Evolutionary conservation across 1,139 yeast genomes (phyloP).

Genomic region (Geotrichum reessii): DNA sequence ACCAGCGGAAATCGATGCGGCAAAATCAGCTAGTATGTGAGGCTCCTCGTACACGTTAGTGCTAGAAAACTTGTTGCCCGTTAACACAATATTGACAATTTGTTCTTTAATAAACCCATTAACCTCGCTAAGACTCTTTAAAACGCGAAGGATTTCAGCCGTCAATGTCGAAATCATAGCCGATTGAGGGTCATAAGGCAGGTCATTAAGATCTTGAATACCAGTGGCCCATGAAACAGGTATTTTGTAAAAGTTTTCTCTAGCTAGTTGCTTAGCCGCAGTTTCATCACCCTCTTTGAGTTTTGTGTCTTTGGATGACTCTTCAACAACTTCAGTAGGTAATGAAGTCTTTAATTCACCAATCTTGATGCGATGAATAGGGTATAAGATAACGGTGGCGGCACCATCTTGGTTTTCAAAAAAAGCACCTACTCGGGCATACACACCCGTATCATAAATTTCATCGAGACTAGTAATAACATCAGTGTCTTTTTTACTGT

Average conservation of each 20-base stretch:
- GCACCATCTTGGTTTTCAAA: conserved; percentile 42
- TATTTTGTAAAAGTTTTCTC: conserved; percentile 43
- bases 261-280: conserved; percentile 8
- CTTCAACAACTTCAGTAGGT: conserved; percentile 11
- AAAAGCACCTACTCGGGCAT: conserved; percentile 57
- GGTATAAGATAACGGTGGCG: conserved; percentile 50
- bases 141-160: conserved; percentile 57
- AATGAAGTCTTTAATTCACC: conserved; percentile 47
- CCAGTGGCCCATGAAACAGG: conserved; percentile 44
- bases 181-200: conserved; percentile 66
- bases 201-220: conserved; percentile 58
- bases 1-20: conserved; percentile 71
- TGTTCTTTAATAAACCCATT: conserved; percentile 61
- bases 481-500: conserved; percentile 67
- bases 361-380: conserved; percentile 71
- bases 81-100: conserved; percentile 46
- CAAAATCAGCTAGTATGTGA: conserved; percentile 67
- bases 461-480: conserved; percentile 57
- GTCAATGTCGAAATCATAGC: conserved; percentile 72
- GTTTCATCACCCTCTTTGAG: background rate
- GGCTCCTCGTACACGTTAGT: conserved; percentile 72
- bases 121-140: conserved; percentile 55
- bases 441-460: conserved; percentile 74
- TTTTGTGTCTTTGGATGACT: background rate
- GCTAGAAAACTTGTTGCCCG: conserved; percentile 28